These are phyloP conservation scores for Gastrodia elata DNA, from an alignment of 106 monocot genomes.

Conservation along the genomic window DNA sequence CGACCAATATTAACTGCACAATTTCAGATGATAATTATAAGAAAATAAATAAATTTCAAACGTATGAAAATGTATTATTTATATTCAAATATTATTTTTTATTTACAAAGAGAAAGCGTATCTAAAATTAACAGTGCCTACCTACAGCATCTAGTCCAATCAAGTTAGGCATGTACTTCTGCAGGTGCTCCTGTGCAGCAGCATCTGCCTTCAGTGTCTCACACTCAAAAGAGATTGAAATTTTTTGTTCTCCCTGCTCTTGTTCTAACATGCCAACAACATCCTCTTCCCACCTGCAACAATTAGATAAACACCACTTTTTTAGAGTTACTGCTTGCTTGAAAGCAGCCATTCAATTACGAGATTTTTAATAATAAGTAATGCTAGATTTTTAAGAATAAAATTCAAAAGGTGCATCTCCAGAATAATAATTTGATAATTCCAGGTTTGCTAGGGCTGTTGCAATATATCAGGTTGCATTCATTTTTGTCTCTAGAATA, in stretches of 20 bases:
- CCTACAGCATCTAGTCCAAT: constrained; percentile 72
- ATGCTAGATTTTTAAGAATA: too few relatives aligned
- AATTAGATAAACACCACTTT: background rate
- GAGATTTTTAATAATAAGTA: too few relatives aligned
- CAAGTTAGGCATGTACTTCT: constrained; percentile 82
- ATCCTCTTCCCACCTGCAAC: constrained; percentile 80
- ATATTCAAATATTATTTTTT: background rate
- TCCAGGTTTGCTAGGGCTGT: too few relatives aligned
- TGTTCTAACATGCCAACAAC: constrained; percentile 62
- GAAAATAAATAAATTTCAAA: background rate
- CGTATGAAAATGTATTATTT: background rate
- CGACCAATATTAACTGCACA: constrained; percentile 82
- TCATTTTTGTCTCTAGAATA: too few relatives aligned
- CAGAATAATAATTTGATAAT: too few relatives aligned
- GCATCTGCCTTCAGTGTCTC: constrained; percentile 74
- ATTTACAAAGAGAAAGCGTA: background rate
- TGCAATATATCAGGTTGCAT: too few relatives aligned
- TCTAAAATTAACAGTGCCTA: too few relatives aligned
- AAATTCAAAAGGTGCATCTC: too few relatives aligned
- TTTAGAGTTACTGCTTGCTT: background rate
- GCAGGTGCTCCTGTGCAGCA: constrained; percentile 84
- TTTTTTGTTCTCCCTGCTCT: constrained; percentile 46
- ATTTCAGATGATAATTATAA: background rate
- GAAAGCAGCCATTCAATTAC: background rate
- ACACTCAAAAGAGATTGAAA: constrained; percentile 70